These are phyloP conservation scores for Leccinum solheimii DNA, from an alignment of 1,284 basidiomycete species.

Conservation along the genomic window DNA sequence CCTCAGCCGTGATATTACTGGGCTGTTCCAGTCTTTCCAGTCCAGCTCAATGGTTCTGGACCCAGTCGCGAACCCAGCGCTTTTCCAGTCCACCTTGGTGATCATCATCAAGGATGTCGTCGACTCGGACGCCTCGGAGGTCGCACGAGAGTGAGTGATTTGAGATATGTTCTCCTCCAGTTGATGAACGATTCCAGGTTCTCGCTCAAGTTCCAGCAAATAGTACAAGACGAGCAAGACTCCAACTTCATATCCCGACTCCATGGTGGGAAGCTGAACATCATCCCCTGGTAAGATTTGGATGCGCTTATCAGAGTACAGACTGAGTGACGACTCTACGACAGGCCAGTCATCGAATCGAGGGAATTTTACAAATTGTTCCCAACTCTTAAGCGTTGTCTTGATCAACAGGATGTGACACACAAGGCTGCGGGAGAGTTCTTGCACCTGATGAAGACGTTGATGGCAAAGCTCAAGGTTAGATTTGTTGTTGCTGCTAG, in stretches of 20 bases:
- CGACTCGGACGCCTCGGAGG: slow-evolving; percentile 54
- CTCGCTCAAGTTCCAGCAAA: slow-evolving; percentile 51
- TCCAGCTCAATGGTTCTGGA: slow-evolving; percentile 59
- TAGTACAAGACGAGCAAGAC: slow-evolving; percentile 58
- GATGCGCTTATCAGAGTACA: neutral
- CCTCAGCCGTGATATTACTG: slow-evolving; percentile 56
- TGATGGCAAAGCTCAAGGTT: slow-evolving; percentile 63
- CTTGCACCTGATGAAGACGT: slow-evolving; percentile 29
- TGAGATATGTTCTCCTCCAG: no score
- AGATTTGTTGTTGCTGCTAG: neutral
- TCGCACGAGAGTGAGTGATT: slow-evolving; percentile 50
- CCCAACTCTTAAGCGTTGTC: slow-evolving; percentile 42
- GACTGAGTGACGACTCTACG: neutral
- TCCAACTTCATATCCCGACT: slow-evolving; percentile 60
- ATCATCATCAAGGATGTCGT: slow-evolving; percentile 70
- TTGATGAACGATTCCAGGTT: slow-evolving; percentile 39
- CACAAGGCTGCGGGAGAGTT: slow-evolving; percentile 56
- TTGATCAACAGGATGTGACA: slow-evolving; percentile 50
- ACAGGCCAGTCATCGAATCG: slow-evolving; percentile 61
- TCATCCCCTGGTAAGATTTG: slow-evolving; percentile 47
- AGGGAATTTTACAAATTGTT: slow-evolving; percentile 57
- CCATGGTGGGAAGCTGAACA: slow-evolving; percentile 52
- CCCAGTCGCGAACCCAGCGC: slow-evolving; percentile 53
- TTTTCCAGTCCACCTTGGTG: slow-evolving; percentile 58
- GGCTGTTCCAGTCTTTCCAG: slow-evolving; percentile 64